Percentiles rank a stretch among this genome's conserved stretches.
These are phyloP conservation scores for Scenedesmus sp. DNA, from an alignment of 163 green algal species.

Conservation along the genomic window DNA sequence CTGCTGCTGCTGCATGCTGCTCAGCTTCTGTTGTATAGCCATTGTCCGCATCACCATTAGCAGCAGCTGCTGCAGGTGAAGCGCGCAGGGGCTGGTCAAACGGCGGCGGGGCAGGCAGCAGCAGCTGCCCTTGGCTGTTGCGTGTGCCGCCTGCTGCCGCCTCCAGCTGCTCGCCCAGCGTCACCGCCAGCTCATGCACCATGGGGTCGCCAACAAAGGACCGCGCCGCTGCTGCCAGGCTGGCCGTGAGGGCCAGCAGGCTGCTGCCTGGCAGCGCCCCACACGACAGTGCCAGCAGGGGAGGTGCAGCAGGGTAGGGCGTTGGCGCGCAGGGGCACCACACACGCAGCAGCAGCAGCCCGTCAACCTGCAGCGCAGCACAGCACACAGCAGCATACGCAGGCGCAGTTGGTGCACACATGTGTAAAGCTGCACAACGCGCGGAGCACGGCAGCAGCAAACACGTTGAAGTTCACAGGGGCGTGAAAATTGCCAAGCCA, in stretches of 20 bases:
- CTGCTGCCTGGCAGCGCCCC: constrained; percentile 31
- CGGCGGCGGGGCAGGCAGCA: constrained; percentile 28
- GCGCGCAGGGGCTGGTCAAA: background rate
- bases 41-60: background rate
- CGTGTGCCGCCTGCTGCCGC: constrained; percentile 2
- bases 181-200: constrained; percentile 69
- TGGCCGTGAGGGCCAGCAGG: constrained; percentile 64
- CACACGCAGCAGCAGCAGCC: constrained; percentile 28
- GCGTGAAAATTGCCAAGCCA: no score
- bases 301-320: constrained; percentile 50
- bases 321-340: background rate
- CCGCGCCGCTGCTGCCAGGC: constrained; percentile 52
- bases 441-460: no score
- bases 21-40: constrained; percentile 8
- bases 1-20: constrained; percentile 36
- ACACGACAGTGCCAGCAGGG: constrained; percentile 56
- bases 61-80: background rate
- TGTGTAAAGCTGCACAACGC: no score
- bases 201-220: constrained; percentile 43
- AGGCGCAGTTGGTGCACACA: background rate
- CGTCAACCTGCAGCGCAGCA: background rate
- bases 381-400: background rate
- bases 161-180: constrained; percentile 51
- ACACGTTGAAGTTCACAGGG: no score
- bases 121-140: background rate